Conservation (phyloP, 2,329 filamentous ascomycete species). For the Alternaria sp. region DNA sequence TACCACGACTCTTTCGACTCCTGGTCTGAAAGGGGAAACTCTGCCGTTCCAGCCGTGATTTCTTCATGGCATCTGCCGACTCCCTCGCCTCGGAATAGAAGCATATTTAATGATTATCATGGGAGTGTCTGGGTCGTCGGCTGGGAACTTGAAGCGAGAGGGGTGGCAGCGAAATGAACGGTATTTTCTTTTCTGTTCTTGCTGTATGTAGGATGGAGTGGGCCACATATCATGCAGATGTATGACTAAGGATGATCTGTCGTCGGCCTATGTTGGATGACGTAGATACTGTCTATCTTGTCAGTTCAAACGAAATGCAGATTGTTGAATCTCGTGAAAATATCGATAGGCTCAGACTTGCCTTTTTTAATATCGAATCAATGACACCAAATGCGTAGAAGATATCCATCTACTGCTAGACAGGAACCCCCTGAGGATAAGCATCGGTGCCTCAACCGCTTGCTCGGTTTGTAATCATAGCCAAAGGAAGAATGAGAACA, state of each 20-base stretch:
- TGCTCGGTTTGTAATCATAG: conserved; percentile 41
- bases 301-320: not conserved
- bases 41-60: too few relatives aligned
- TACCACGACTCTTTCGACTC: too few relatives aligned
- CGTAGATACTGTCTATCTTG: not conserved
- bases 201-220: not conserved
- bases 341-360: conserved; percentile 40
- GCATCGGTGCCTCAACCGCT: conserved; percentile 33
- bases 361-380: conserved; percentile 37
- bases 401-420: not conserved
- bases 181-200: too few relatives aligned
- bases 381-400: conserved; percentile 27
- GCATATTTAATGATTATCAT: too few relatives aligned
- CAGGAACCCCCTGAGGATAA: conserved; percentile 20
- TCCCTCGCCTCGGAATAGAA: too few relatives aligned
- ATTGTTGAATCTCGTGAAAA: not conserved
- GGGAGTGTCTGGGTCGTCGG: too few relatives aligned
- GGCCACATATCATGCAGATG: not conserved
- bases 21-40: too few relatives aligned
- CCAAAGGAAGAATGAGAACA: conserved; percentile 7
- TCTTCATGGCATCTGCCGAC: too few relatives aligned
- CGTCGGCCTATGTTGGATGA: too few relatives aligned
- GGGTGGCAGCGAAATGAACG: too few relatives aligned
- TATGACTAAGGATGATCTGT: too few relatives aligned
- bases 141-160: too few relatives aligned